Evolutionary conservation across 768 basidiomycete genomes (phyloP), one percentile per base, ranked within the genome.

Genomic region (Leccinum rimulosum): DNA sequence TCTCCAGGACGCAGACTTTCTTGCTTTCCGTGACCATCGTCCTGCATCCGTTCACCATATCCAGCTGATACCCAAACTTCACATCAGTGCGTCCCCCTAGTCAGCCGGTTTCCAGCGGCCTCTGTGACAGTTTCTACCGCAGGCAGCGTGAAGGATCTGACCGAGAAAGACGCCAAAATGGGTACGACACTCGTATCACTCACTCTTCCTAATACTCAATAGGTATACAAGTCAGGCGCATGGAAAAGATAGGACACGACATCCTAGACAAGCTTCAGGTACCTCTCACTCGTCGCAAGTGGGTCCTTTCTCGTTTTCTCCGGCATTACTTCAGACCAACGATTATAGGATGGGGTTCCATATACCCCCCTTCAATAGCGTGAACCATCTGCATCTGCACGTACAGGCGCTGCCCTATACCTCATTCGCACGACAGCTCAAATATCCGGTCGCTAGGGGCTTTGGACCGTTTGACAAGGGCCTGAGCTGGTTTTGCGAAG

Each of bases 361-460:
- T 68, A 88, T 91, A 55, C 87, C 90, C 0, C 91, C 91, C 0
- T 89, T 88, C 71, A 86, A 82, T 58, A 86, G 84, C 35, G 79
- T 92, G 6, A 67, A 83, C 36, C 90, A 93, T 67, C 76, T 93
- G 15, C 91, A 92, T 68, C 72, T 93, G 40, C 91, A 92, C 66
- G 82, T 87, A 25, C 86, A 88, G 50, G 84, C 76, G 4, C 69
- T 89, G 54, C 91, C 91, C 0, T 90, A 88, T 75, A 76, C 70
- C 19, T 80, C 82, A 0, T 45, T 56, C 3, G 45, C 67, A 8
- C 70, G 70, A 6, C 65, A 71, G 12, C 54, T 74, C 30, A 83
- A 84, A 66, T 92, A 87, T 65, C 84, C 78, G 4, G 69, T 82
- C 28, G 66, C 68, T 4, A 54, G 62, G 19, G 82, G 82, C 4